Conservation (phyloP, 1,284 basidiomycete species). For the Pseudozyma pruni region DNA sequence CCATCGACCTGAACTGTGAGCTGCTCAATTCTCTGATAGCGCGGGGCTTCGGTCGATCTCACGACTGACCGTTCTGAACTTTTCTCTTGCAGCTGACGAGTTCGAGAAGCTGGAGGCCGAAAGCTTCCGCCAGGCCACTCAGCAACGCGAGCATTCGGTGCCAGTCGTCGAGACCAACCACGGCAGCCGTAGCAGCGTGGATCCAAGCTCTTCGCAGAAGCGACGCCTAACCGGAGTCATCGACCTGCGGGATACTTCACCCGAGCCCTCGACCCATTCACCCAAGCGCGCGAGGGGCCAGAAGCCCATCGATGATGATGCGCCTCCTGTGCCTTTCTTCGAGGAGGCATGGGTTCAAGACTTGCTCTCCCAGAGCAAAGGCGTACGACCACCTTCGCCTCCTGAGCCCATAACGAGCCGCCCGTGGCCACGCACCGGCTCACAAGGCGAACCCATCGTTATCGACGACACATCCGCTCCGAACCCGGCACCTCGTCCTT, state of each 20-base stretch:
- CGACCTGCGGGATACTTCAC: conserved; percentile 6
- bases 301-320: background rate
- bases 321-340: conserved; percentile 9
- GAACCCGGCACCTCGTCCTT: background rate
- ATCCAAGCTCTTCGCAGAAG: conserved; percentile 7
- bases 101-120: conserved; percentile 33
- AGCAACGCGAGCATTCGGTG: background rate
- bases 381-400: conserved; percentile 1
- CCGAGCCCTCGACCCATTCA: background rate
- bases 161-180: background rate
- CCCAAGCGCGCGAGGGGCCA: conserved; percentile 2
- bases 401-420: background rate
- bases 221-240: conserved; percentile 3
- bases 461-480: background rate
- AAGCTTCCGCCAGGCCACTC: background rate
- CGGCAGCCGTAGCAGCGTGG: background rate
- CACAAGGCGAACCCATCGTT: too few species aligned
- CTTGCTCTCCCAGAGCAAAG: background rate
- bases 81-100: conserved; percentile 2
- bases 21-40: background rate
- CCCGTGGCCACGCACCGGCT: background rate
- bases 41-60: background rate
- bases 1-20: conserved; percentile 14
- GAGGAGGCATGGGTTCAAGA: conserved; percentile 8
- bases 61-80: background rate